Evolutionary conservation across 108 stramenopile species (phyloP).

Genomic region (Cyclotella sp.): DNA sequence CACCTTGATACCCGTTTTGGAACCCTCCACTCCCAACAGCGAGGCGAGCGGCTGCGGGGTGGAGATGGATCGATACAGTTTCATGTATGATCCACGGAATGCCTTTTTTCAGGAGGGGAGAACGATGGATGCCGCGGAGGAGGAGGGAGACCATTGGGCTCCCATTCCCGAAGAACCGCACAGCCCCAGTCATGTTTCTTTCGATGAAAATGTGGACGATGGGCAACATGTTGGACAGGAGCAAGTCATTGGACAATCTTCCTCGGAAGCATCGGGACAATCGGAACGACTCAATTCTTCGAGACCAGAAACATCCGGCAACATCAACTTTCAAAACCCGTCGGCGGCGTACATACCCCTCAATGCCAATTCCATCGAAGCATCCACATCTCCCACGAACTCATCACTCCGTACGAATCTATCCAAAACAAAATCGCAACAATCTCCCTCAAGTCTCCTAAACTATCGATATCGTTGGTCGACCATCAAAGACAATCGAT

Average conservation of each 20-base stretch:
- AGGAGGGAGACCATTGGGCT: slow-evolving; percentile 34
- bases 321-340: slow-evolving; percentile 26
- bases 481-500: neutral
- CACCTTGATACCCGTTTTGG: slow-evolving; percentile 26
- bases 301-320: neutral
- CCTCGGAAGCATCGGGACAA: slow-evolving; percentile 5
- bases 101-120: neutral
- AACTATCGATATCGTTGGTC: neutral
- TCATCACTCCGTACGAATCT: neutral
- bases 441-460: neutral
- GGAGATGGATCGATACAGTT: slow-evolving; percentile 17
- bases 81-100: slow-evolving; percentile 2
- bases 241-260: slow-evolving; percentile 18
- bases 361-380: neutral
- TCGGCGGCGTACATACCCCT: neutral
- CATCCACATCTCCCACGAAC: neutral
- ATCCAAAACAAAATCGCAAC: slow-evolving; percentile 10
- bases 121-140: neutral
- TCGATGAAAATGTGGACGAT: slow-evolving; percentile 1
- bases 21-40: neutral
- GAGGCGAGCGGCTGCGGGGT: neutral
- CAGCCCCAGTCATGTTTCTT: neutral
- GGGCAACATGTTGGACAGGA: neutral
- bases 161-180: slow-evolving; percentile 38
- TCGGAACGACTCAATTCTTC: neutral